phyloP scores from a whole-genome alignment of 495 filamentous ascomycete species.

The Penicillium paradoxum region DNA sequence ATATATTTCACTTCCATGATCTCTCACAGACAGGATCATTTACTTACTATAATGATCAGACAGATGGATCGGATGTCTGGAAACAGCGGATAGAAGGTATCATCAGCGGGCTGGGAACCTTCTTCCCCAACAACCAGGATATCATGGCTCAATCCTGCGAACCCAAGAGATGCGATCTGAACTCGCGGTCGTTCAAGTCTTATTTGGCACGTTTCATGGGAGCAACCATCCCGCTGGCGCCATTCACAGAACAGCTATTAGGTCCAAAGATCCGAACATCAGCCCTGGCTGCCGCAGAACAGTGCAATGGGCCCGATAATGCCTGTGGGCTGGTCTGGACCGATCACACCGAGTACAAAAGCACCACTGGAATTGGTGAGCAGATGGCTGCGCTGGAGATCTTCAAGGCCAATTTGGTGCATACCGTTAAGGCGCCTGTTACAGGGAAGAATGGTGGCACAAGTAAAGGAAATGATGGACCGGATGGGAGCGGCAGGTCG shows the following conservation, averaged over 20 bases:
- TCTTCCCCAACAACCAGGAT: constrained; percentile 44
- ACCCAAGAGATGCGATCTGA: constrained; percentile 53
- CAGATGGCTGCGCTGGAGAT: constrained; percentile 64
- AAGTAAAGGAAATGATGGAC: constrained; percentile 58
- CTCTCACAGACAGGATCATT: neutral
- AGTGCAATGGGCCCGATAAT: constrained; percentile 56
- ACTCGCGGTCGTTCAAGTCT: constrained; percentile 76
- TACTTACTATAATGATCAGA: constrained; percentile 33
- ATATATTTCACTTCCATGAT: neutral
- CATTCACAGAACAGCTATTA: constrained; percentile 54
- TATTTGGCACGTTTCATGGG: constrained; percentile 74
- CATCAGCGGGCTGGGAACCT: constrained; percentile 44
- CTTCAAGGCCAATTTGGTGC: constrained; percentile 54
- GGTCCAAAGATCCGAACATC: constrained; percentile 57
- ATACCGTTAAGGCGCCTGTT: constrained; percentile 40
- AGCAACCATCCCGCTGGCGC: constrained; percentile 57
- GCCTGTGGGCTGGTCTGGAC: constrained; percentile 65
- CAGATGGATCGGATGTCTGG: constrained; percentile 53
- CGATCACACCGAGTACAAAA: constrained; percentile 40
- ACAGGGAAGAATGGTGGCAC: constrained; percentile 61
- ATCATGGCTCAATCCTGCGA: constrained; percentile 60
- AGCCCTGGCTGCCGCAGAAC: constrained; percentile 57
- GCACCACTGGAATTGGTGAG: constrained; percentile 53
- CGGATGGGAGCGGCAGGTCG: constrained; percentile 33
- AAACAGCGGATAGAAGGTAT: constrained; percentile 49